phyloP scores from a whole-genome alignment of 2,329 filamentous ascomycete genomes.

The Rugonectria rugulosa region DNA sequence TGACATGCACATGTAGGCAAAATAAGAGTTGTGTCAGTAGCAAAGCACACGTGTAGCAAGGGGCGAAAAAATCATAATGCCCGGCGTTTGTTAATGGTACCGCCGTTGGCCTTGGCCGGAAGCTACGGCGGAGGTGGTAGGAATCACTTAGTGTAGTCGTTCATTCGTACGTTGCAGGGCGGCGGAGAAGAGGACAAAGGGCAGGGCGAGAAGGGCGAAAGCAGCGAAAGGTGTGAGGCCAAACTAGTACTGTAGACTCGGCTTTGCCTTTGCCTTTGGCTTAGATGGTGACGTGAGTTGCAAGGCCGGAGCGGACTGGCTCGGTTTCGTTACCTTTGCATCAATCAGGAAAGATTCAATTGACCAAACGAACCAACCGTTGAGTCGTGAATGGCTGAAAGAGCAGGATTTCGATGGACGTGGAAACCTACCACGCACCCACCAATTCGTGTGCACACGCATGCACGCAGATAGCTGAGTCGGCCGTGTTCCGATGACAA shows the following conservation, averaged over 20 bases:
- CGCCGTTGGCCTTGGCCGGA: constrained; percentile 14
- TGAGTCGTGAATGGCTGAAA: constrained; percentile 34
- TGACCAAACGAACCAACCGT: constrained; percentile 28
- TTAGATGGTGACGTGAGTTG: constrained; percentile 38
- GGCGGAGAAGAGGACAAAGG: constrained; percentile 12
- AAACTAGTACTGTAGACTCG: constrained; percentile 16
- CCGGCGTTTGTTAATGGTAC: constrained; percentile 22
- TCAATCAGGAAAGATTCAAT: constrained; percentile 33
- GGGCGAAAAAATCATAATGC: constrained; percentile 22
- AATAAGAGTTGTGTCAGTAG: constrained; percentile 17
- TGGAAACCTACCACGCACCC: constrained; percentile 34
- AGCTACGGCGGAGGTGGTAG: constrained; percentile 19
- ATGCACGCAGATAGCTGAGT: constrained; percentile 33
- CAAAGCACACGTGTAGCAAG: constrained; percentile 32
- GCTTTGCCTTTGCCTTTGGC: constrained; percentile 26
- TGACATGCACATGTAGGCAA: constrained; percentile 6
- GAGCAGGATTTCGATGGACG: constrained; percentile 32
- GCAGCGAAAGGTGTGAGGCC: constrained; percentile 18
- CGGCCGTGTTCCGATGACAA: constrained; percentile 38
- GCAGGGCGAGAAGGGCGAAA: constrained; percentile 5
- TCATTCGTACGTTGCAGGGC: constrained; percentile 20
- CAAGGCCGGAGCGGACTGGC: constrained; percentile 29
- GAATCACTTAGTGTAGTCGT: constrained; percentile 8
- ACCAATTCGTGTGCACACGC: constrained; percentile 19
- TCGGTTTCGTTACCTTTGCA: constrained; percentile 32